These are phyloP conservation scores for Arthrobotrys pseudoclavata DNA, from an alignment of 2,329 filamentous ascomycete genomes.

Conservation along the genomic window DNA sequence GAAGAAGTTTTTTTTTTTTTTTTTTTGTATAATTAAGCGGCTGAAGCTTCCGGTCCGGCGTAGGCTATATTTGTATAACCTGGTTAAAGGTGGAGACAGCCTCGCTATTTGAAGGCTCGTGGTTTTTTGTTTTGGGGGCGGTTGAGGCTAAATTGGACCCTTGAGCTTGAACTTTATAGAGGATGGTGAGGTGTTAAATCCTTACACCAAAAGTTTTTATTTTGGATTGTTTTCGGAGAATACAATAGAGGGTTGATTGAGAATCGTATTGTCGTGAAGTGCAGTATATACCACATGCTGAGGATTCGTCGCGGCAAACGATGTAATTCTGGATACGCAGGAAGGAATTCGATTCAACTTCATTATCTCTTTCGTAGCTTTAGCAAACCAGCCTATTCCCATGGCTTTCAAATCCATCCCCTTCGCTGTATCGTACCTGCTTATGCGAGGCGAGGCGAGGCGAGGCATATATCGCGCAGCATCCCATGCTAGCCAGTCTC, in stretches of 20 bases:
- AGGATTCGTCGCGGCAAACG: no score
- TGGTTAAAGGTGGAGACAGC: conserved; percentile 8
- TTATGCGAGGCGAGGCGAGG: conserved; percentile 19
- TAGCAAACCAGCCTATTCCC: not conserved
- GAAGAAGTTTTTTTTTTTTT: conserved; percentile 7
- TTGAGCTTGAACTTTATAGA: not conserved
- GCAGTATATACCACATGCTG: no score
- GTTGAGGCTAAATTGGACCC: not conserved
- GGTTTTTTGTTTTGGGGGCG: conserved; percentile 2
- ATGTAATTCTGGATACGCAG: no score
- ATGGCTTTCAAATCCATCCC: not conserved
- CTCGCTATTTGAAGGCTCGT: not conserved
- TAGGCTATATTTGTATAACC: conserved; percentile 43
- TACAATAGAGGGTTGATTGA: no score
- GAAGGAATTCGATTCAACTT: no score
- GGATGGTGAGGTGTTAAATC: not conserved
- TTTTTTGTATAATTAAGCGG: conserved; percentile 18
- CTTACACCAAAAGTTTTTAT: no score
- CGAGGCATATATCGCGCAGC: conserved; percentile 26
- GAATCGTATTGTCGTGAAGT: no score
- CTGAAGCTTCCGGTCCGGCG: conserved; percentile 37
- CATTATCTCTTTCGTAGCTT: not conserved
- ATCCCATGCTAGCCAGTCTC: not conserved
- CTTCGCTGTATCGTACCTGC: conserved; percentile 31
- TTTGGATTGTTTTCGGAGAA: no score